Base-by-base conservation (phyloP, 352 stramenopile species). In the Thalassiosira mediterranea region DNA sequence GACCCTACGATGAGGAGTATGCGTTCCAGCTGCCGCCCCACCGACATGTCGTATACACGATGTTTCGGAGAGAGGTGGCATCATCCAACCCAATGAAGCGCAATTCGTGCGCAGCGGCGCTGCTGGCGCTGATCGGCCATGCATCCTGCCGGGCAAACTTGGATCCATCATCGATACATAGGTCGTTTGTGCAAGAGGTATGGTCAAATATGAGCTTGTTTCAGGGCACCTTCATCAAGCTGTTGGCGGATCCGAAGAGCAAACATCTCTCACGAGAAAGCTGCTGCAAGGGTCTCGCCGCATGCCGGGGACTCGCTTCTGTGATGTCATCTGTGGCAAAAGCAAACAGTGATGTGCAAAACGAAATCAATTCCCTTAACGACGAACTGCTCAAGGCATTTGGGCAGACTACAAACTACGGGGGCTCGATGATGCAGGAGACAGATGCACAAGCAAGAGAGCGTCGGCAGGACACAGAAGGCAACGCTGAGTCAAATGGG, bases 201-300 rank as follows among this genome's bases (percentile, higher is more conserved):
- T 53, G 29, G 13, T 65, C 48, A 17, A 38, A 79, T 34, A 48
- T 93, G 11, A 19, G 61, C 40, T 62, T 82, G 31, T 79, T 93
- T 59, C 88, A 93, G 53, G 38, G 17, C 19, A 40, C 61, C 31
- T 93, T 93, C 46, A 81, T 93, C 31, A 73, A 76, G 44, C 74
- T 91, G 5, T 72, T 93, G 3, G 38, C 77, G 38, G 79, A 92
- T 58, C 68, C 79, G 4, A 93, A 92, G 60, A 86, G 75, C 56
- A 91, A 84, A 28, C 88, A 93, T 40, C 58, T 93, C 0, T 80
- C 68, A 31, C 62, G 88, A 21, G 88, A 93, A 61, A 88, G 86
- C 72, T 88, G 75, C 57, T 91, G 83, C 72, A 65, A 81, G 3
- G 88, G 88, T 2, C 65, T 93, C 46, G 79, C 82, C 56, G 88